phyloP scores from a whole-genome alignment of 352 stramenopile genomes.

The Globisporangium nunn region DNA sequence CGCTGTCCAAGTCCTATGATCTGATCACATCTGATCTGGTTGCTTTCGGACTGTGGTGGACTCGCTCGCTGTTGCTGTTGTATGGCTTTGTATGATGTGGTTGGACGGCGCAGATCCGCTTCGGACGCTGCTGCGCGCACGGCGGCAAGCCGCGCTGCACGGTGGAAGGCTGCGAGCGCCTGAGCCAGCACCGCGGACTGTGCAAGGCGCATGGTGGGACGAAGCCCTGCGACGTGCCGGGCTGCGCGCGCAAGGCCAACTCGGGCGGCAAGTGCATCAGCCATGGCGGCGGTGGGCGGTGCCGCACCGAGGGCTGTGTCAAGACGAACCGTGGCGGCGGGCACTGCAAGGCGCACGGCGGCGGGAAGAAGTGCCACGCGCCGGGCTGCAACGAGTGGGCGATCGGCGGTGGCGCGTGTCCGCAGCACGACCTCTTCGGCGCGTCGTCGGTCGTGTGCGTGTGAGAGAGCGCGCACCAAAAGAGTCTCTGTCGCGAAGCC shows the following conservation, averaged over 20 bases:
- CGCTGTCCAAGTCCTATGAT: no score
- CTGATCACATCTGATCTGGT: no score
- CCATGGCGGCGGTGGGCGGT: slow-evolving; percentile 68
- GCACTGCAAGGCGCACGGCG: slow-evolving; percentile 73
- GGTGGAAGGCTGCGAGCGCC: slow-evolving; percentile 59
- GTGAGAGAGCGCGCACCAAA: slow-evolving; percentile 16
- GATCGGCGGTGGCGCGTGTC: slow-evolving; percentile 54
- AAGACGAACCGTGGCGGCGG: slow-evolving; percentile 77
- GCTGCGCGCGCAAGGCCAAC: slow-evolving; percentile 64
- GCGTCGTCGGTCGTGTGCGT: slow-evolving; percentile 34
- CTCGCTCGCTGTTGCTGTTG: neutral
- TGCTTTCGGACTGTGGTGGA: no score
- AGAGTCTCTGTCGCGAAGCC: slow-evolving; percentile 6
- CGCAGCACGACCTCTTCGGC: slow-evolving; percentile 56
- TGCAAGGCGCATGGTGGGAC: slow-evolving; percentile 81
- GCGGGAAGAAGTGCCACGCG: slow-evolving; percentile 66
- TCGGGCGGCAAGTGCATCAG: slow-evolving; percentile 76
- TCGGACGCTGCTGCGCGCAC: slow-evolving; percentile 67
- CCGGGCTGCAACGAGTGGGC: slow-evolving; percentile 65
- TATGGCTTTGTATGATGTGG: neutral
- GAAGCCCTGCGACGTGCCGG: slow-evolving; percentile 45
- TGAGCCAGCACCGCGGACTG: slow-evolving; percentile 51
- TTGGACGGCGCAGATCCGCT: slow-evolving; percentile 33
- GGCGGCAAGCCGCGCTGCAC: slow-evolving; percentile 63
- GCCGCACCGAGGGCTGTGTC: slow-evolving; percentile 52